Evolutionary conservation across 768 basidiomycete genomes (phyloP).

Genomic region (Suillus alpinus): DNA sequence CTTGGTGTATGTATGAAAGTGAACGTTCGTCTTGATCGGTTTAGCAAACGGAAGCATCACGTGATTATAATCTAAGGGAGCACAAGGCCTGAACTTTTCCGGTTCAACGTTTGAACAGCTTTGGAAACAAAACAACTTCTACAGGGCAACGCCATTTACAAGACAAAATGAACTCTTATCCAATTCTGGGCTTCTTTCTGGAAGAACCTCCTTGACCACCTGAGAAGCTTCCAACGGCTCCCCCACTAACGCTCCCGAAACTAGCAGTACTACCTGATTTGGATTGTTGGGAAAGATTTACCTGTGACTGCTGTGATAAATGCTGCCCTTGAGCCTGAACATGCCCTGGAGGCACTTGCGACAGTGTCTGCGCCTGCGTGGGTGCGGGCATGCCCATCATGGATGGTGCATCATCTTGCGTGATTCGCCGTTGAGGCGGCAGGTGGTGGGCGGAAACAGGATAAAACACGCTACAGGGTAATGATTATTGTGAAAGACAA

Average conservation of each 20-base stretch:
- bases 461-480: conserved; percentile 64
- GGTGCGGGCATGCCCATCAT: conserved; percentile 69
- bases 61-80: neutral
- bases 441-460: conserved; percentile 59
- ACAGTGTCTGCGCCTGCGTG: conserved; percentile 40
- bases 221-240: conserved; percentile 27
- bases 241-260: conserved; percentile 59
- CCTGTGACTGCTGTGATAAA: conserved; percentile 25
- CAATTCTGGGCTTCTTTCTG: conserved; percentile 62
- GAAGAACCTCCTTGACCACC: conserved; percentile 35
- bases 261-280: conserved; percentile 62
- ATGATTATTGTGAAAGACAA: conserved; percentile 1
- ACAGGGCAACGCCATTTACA: neutral
- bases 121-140: neutral
- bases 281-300: conserved; percentile 26
- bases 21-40: conserved; percentile 4
- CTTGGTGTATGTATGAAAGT: neutral
- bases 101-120: neutral
- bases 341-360: conserved; percentile 43
- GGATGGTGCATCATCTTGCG: conserved; percentile 88
- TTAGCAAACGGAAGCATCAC: neutral
- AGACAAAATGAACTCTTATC: conserved; percentile 21
- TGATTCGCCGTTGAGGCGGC: conserved; percentile 85
- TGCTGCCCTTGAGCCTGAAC: conserved; percentile 47
- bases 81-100: neutral